phyloP scores from a whole-genome alignment of 73 alveolate species.

The Tetrahymena elliotti region DNA sequence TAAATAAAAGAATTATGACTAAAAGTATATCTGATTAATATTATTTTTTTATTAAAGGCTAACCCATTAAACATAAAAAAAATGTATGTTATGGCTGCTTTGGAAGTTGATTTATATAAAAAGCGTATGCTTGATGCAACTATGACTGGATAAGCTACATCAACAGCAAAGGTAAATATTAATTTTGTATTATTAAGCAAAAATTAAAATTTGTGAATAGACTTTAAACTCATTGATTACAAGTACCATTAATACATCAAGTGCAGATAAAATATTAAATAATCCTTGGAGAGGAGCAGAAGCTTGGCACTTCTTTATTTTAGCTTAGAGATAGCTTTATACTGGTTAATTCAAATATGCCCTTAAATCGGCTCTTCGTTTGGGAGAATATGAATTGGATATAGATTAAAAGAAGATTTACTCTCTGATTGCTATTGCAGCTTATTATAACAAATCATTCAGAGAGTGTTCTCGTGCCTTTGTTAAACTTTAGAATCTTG shows the following conservation, averaged over 20 bases:
- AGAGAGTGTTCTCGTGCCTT: constrained; percentile 97
- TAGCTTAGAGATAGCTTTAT: constrained; percentile 92
- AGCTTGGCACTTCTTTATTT: constrained; percentile 97
- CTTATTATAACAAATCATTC: constrained; percentile 85
- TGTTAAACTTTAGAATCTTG: constrained; percentile 89
- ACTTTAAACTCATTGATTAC: constrained; percentile 31
- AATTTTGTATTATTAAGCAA: neutral
- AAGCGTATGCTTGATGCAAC: constrained; percentile 92
- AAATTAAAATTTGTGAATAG: neutral
- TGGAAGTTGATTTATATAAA: constrained; percentile 83
- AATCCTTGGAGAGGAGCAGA: constrained; percentile 99
- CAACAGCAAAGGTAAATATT: constrained; percentile 73
- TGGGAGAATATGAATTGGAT: constrained; percentile 92
- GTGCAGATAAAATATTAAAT: constrained; percentile 90
- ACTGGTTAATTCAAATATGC: constrained; percentile 91
- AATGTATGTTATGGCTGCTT: constrained; percentile 95
- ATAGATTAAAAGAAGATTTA: constrained; percentile 88
- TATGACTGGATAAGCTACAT: constrained; percentile 87
- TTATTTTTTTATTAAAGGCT: constrained; percentile 31
- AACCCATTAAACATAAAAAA: constrained; percentile 90
- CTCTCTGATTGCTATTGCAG: constrained; percentile 85
- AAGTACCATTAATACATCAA: constrained; percentile 19
- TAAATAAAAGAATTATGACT: neutral
- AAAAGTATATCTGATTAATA: neutral
- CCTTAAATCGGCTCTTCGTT: constrained; percentile 92